These are phyloP conservation scores for Tuber melanosporum DNA, from an alignment of 495 filamentous ascomycete species.

Conservation along the genomic window DNA sequence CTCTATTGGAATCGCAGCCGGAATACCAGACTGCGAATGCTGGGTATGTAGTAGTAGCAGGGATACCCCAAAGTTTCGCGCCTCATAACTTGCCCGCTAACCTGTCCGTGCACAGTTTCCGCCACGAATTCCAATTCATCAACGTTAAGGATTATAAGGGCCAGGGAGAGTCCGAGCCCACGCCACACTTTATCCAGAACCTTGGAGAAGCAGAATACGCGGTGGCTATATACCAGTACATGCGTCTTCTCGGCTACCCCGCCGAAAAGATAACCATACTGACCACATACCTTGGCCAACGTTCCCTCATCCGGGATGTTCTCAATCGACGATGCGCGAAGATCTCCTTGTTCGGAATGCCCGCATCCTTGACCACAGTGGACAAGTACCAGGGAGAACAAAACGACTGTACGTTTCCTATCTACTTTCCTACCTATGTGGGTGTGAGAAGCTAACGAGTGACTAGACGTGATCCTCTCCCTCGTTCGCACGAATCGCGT, in stretches of 20 bases:
- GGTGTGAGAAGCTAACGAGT: constrained; percentile 16
- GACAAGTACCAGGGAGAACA: constrained; percentile 99
- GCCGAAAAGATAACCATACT: constrained; percentile 82
- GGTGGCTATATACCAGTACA: constrained; percentile 92
- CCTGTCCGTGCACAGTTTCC: constrained; percentile 48
- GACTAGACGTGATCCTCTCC: constrained; percentile 80
- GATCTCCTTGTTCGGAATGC: constrained; percentile 81
- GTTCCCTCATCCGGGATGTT: constrained; percentile 83
- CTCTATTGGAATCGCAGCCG: constrained; percentile 56
- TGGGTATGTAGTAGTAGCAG: constrained; percentile 45
- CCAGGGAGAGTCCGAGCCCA: constrained; percentile 77
- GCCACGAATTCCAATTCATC: constrained; percentile 94
- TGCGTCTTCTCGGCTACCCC: constrained; percentile 96
- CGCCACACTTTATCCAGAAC: constrained; percentile 96
- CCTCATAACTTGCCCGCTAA: constrained; percentile 9
- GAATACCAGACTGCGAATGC: constrained; percentile 83
- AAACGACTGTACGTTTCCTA: constrained; percentile 76
- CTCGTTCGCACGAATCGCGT: constrained; percentile 79
- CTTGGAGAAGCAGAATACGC: constrained; percentile 95
- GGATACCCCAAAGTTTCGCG: neutral
- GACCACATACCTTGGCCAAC: constrained; percentile 91
- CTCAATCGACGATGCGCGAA: constrained; percentile 75
- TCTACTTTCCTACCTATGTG: neutral
- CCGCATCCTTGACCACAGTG: constrained; percentile 84
- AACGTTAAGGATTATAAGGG: constrained; percentile 92